Evolutionary conservation across 768 basidiomycete species (phyloP).

Genomic region (Tulasnella sp.): DNA sequence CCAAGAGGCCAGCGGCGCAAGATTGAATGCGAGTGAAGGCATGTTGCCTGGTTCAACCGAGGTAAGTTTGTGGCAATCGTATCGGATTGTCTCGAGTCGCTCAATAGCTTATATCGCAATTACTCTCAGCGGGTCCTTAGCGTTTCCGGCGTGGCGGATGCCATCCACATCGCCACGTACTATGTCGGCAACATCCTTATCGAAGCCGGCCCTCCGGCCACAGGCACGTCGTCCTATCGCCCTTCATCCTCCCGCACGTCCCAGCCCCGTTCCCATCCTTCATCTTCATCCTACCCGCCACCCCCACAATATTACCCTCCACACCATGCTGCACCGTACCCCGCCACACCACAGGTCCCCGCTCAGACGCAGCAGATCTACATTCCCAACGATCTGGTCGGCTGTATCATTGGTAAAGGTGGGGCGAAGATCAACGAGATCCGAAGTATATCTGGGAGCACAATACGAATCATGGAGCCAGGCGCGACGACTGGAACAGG

Average conservation of each 20-base stretch:
- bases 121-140: slow-evolving; percentile 69
- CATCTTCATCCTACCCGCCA: slow-evolving; percentile 3
- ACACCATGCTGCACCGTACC: slow-evolving; percentile 10
- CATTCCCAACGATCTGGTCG: slow-evolving; percentile 95
- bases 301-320: slow-evolving; percentile 25
- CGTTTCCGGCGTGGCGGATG: slow-evolving; percentile 96
- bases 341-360: slow-evolving; percentile 48
- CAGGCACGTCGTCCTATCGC: slow-evolving; percentile 48
- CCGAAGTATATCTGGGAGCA: slow-evolving; percentile 85
- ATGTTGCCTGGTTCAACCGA: slow-evolving; percentile 99
- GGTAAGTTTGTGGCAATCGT: too few species aligned
- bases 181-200: slow-evolving; percentile 98
- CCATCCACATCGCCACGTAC: slow-evolving; percentile 98
- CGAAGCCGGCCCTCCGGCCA: slow-evolving; percentile 55
- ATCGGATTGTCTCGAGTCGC: slow-evolving; percentile 17
- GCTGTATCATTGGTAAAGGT: slow-evolving; percentile 95
- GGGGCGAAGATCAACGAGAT: slow-evolving; percentile 99
- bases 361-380: slow-evolving; percentile 96
- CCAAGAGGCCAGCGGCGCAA: slow-evolving; percentile 93
- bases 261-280: neutral
- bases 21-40: slow-evolving; percentile 92
- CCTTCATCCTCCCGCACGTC: slow-evolving; percentile 29
- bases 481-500: slow-evolving; percentile 68
- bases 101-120: neutral
- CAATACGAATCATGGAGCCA: slow-evolving; percentile 98